Conservation (phyloP, 2,329 filamentous ascomycete species). For the Diatrype stigma region DNA sequence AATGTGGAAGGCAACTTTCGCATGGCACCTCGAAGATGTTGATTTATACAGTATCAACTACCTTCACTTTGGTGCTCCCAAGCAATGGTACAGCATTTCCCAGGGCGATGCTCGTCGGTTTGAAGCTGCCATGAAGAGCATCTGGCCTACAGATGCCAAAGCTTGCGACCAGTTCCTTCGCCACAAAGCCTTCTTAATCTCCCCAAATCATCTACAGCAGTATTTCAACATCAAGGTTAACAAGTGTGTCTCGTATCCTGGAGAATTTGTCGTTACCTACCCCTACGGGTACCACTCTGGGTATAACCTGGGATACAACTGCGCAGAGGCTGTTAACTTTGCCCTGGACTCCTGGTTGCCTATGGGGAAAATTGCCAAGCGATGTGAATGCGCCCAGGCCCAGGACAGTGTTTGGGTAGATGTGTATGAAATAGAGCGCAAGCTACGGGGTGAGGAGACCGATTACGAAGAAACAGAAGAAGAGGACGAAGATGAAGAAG, state of each 20-base stretch:
- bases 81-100: slow-evolving; percentile 99
- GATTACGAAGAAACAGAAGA: slow-evolving; percentile 78
- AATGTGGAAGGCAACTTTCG: slow-evolving; percentile 99
- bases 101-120: slow-evolving; percentile 91
- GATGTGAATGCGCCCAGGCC: slow-evolving; percentile 91
- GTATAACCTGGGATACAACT: slow-evolving; percentile 97
- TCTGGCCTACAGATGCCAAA: slow-evolving; percentile 94
- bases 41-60: slow-evolving; percentile 99
- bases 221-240: slow-evolving; percentile 96
- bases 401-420: slow-evolving; percentile 99
- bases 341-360: slow-evolving; percentile 92
- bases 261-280: slow-evolving; percentile 97
- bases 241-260: slow-evolving; percentile 89
- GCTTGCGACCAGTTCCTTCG: slow-evolving; percentile 93
- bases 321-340: slow-evolving; percentile 97
- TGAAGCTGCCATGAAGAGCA: slow-evolving; percentile 89
- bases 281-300: slow-evolving; percentile 98
- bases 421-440: slow-evolving; percentile 91
- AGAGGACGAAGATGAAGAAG: slow-evolving; percentile 63
- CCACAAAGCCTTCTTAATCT: slow-evolving; percentile 97
- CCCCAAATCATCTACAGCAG: slow-evolving; percentile 78
- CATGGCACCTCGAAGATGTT: slow-evolving; percentile 97
- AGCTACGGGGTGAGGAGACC: slow-evolving; percentile 82
- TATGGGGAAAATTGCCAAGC: slow-evolving; percentile 92
- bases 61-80: slow-evolving; percentile 95